A percentile compares a stretch with the other conserved stretches of the same genome.
Evolutionary conservation across 306 rosid genomes (phyloP).

Genomic region (Trifolium pratense): DNA sequence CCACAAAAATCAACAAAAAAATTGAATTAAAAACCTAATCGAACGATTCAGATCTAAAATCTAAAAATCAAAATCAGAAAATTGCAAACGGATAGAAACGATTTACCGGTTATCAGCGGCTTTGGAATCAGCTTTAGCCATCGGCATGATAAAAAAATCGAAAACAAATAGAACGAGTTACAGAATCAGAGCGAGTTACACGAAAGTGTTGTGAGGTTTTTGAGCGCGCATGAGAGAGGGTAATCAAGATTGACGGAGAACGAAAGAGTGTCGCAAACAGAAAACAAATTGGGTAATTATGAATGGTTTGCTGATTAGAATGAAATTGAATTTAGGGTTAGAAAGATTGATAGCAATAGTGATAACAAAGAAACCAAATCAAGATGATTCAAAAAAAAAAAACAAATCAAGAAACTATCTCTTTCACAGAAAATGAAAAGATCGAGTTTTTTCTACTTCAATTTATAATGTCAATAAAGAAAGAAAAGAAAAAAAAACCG

Average conservation of each 20-base stretch:
- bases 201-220: slow-evolving; percentile 32
- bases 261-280: no score
- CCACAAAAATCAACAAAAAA: background rate
- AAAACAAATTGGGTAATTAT: no score
- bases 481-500: no score
- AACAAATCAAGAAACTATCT: no score
- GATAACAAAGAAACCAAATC: no score
- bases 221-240: slow-evolving; percentile 29
- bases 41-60: slow-evolving; percentile 25
- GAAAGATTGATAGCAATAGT: no score
- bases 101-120: slow-evolving; percentile 57
- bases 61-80: background rate
- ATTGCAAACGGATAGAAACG: background rate
- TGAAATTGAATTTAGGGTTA: no score
- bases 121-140: slow-evolving; percentile 58
- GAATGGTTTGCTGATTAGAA: no score
- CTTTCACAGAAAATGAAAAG: no score
- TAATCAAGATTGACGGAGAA: slow-evolving; percentile 20
- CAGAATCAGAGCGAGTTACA: slow-evolving; percentile 16
- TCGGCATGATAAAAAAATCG: slow-evolving; percentile 61
- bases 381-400: no score
- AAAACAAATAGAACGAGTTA: slow-evolving; percentile 7
- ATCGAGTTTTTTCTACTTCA: no score
- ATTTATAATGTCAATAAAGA: no score
- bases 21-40: background rate